A percentile compares a stretch with the other conserved stretches of the same genome.
phyloP scores from a whole-genome alignment of 2,329 filamentous ascomycete genomes.

The Hyphodiscus sp. region DNA sequence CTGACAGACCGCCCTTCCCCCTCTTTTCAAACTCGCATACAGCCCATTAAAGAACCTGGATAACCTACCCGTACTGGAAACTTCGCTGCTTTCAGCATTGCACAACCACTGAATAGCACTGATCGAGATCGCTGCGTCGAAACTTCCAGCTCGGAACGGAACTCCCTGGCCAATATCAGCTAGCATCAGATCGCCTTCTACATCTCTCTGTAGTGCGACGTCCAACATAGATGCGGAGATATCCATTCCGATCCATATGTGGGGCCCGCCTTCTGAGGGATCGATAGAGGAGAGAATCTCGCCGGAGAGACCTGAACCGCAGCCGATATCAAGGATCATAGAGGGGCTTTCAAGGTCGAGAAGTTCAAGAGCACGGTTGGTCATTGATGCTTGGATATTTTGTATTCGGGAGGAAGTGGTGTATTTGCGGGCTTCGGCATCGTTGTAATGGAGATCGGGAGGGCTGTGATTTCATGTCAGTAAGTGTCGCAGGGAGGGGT shows the following conservation, averaged over 20 bases:
- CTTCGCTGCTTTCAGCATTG: conserved; percentile 85
- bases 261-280: conserved; percentile 70
- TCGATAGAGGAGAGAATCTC: conserved; percentile 78
- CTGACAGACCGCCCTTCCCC: conserved; percentile 87
- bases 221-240: conserved; percentile 96
- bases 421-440: conserved; percentile 93
- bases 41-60: conserved; percentile 87
- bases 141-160: conserved; percentile 84
- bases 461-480: conserved; percentile 51
- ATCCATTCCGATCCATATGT: conserved; percentile 97
- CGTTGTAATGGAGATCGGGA: conserved; percentile 96
- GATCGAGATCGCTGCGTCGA: conserved; percentile 93
- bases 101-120: conserved; percentile 98
- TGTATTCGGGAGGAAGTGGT: conserved; percentile 94
- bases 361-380: conserved; percentile 83
- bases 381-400: conserved; percentile 93
- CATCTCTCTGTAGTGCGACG: conserved; percentile 82
- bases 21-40: conserved; percentile 76
- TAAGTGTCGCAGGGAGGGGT: conserved; percentile 15
- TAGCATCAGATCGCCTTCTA: conserved; percentile 88
- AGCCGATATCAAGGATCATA: conserved; percentile 92
- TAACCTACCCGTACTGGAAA: conserved; percentile 70
- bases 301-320: conserved; percentile 87
- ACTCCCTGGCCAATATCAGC: conserved; percentile 94
- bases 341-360: conserved; percentile 75